Conservation (phyloP, 192 early-diverging fungal genomes). For the Coemansia sp. region DNA sequence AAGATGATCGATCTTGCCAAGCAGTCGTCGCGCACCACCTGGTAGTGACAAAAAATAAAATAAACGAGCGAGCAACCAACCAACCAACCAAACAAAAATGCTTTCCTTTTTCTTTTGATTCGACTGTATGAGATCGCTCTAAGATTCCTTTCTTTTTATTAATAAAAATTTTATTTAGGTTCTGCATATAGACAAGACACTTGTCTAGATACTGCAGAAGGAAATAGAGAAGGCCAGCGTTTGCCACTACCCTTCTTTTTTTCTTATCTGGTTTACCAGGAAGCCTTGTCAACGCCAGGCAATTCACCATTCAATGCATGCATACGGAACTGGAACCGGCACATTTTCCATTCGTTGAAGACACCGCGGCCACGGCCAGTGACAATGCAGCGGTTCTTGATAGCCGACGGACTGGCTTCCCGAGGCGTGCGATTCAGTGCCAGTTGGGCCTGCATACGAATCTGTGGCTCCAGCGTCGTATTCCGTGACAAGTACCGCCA, state of each 20-base stretch:
- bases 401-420: slow-evolving; percentile 63
- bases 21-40: slow-evolving; percentile 58
- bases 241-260: neutral
- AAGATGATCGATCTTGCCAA: slow-evolving; percentile 90
- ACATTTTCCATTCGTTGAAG: slow-evolving; percentile 72
- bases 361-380: slow-evolving; percentile 78
- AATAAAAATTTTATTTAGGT: too few relatives aligned
- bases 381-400: slow-evolving; percentile 74
- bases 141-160: too few relatives aligned
- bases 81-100: too few relatives aligned
- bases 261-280: slow-evolving; percentile 61
- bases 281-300: slow-evolving; percentile 78
- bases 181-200: too few relatives aligned
- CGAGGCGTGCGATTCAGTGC: slow-evolving; percentile 68
- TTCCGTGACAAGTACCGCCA: slow-evolving; percentile 78
- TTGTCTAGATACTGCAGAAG: too few relatives aligned
- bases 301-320: slow-evolving; percentile 79
- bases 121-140: too few relatives aligned
- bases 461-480: slow-evolving; percentile 69
- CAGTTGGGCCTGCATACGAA: slow-evolving; percentile 78
- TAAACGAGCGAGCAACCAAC: too few relatives aligned
- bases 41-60: slow-evolving; percentile 19
- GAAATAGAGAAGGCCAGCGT: too few relatives aligned
- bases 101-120: too few relatives aligned
- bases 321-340: slow-evolving; percentile 77